Base-by-base conservation (phyloP, 1,284 basidiomycete genomes). In the Puccinia brachypodii region DNA sequence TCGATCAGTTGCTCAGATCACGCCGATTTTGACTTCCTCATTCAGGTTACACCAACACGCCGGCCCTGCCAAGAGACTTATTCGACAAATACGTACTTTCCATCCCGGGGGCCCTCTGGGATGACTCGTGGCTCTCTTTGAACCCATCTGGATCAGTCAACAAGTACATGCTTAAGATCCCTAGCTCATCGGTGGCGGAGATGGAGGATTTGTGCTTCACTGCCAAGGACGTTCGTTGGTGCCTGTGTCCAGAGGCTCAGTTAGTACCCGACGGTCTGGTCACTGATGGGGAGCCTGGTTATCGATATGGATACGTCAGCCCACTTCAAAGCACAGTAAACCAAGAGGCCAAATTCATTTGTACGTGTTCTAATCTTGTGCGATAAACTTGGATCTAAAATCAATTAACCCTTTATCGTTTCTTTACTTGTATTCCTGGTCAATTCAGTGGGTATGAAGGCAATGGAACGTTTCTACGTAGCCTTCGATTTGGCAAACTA, bases 161-260 rank as follows among this genome's bases (percentile, higher is more conserved):
- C 53, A 66, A 75, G 42, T 82, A 82, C 44, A 82, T 82, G 80
- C 64, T 82, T 31, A 73, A 73, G 44, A 82, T 82, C 19, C 80
- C 80, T 7, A 73, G 80, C 40, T 62, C 72, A n/a, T 82, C 80
- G 28, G 80, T 82, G 50, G 80, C 80, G 19, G 80, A 82, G 56
- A 82, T 82, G 80, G 72, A 82, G 71, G 80, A 82, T 44, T 64
- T 82, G 28, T 82, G 80, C 64, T 82, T 82, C 64, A 68, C 62
- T 22, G 71, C 80, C 47, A 53, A 53, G 31, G 73, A 69, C 60
- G 33, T 62, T 31, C 71, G 40, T 14, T 82, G 80, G 80, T 82
- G 80, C 19, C 31, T 82, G 40, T 60, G 58, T 44, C 80, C 80
- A 25, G 80, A 82, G 60, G 80, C 80, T 16, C 80, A 82, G 47